Evolutionary conservation across 345 rosid genomes (phyloP).

Genomic region (Rhodamnia argentea): DNA sequence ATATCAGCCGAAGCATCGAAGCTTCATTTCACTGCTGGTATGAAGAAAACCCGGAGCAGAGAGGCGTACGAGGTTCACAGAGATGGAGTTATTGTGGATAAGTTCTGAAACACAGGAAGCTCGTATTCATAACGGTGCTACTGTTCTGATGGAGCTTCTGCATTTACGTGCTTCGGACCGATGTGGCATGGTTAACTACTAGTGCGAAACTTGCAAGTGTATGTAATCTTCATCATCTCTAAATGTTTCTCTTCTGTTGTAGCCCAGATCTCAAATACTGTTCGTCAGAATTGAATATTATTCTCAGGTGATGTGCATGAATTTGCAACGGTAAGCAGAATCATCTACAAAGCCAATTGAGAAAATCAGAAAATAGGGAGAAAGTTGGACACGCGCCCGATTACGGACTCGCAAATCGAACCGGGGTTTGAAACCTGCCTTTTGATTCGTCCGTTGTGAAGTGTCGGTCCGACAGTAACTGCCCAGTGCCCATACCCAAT

Average conservation of each 20-base stretch:
- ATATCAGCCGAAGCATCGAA: constrained; percentile 54
- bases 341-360: not conserved
- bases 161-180: not conserved
- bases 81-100: constrained; percentile 58
- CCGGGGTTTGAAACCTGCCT: not conserved
- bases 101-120: constrained; percentile 31
- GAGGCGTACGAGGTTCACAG: constrained; percentile 77
- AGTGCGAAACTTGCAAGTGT: not conserved
- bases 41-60: constrained; percentile 67
- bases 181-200: not conserved
- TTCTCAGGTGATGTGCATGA: not conserved
- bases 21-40: constrained; percentile 76
- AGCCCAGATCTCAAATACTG: not conserved
- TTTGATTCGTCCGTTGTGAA: not conserved
- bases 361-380: not conserved
- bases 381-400: not conserved
- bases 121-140: not conserved
- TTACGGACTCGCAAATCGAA: not conserved
- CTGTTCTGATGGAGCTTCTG: not conserved
- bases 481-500: too few relatives aligned
- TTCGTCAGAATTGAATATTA: not conserved
- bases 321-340: not conserved
- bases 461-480: too few relatives aligned
- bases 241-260: not conserved
- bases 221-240: not conserved